Evolutionary conservation across 192 early-diverging fungal genomes (phyloP), one percentile per base, ranked within the genome.

Genomic region (Haplosporangium gracile): DNA sequence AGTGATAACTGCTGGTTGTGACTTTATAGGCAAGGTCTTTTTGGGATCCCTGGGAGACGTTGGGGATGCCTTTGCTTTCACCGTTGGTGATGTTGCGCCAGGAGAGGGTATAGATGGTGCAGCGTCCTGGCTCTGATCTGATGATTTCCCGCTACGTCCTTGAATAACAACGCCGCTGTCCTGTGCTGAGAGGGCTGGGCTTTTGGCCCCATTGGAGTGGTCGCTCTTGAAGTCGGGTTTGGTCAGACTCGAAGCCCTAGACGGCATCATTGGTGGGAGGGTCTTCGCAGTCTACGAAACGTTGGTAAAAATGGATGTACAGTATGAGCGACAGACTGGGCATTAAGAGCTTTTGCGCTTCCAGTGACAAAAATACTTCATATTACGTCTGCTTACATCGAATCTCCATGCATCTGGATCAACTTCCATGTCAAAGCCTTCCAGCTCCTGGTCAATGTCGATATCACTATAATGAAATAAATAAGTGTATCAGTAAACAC

Each of bases 391-490:
- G 5, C 88, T 80, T 89, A 90, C 90, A 83, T 92, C 91, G 80
- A 93, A 93, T 51, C 88, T 77, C 92, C 92, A 93, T 29, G 76
- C 85, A 73, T 92, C 90, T 53, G 80, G 57, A 36, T 88, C 82
- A 24, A 88, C 76, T 29, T 85, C 88, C 40, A 92, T 90, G 40
- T 90, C 89, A 83, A 89, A 88, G 38, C 78, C 63, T 40, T 86
- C 88, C 2, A 85, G 77, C 26, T 91, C 88, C 38, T 92, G 91
- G 49, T 90, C 88, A 47, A 90, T 74, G 26, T 88, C 87, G 79
- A 87, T 82, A 15, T 79, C 76, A 57, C 77, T 85, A 36, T 36
- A 81, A 73, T 36, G 39, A 42, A 74, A 24, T 24, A 22, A 43
- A 72, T 42, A 63, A 26, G 22, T n/a, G 34, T 40, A 55, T 51